Base-by-base conservation (phyloP, 192 early-diverging fungal genomes). In the Dissophora ornata region DNA sequence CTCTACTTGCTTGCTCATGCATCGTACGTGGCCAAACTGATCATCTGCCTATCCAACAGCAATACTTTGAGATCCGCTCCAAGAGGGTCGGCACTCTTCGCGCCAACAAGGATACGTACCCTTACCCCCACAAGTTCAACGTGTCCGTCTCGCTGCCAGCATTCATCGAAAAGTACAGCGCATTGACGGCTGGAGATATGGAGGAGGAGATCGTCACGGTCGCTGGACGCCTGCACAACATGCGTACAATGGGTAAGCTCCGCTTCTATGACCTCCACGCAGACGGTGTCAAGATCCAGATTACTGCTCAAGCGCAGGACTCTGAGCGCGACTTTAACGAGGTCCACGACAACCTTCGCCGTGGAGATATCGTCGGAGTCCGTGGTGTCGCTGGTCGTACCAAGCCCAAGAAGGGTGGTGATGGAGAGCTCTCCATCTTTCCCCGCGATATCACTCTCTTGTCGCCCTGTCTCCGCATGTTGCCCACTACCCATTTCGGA, bases 41-140 rank as follows among this genome's bases (percentile, higher is more conserved):
- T n/a, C n/a, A n/a, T n/a, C 41, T 66, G 2, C 16, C 46, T 42
- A 12, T 15, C 19, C 16, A 30, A 52, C 79, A 88, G 87, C 91
- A 94, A 89, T 94, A 98, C 91, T 99, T 99, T 88, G 97, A 99
- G 85, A 91, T 97, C 81, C 91, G 97, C 66, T 92, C 88, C 67
- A 92, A 91, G 84, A 86, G 85, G 18, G 86, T 99, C 60, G 85
- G 86, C 58, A 87, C 91, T 86, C 84, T 97, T 65, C 92, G 96
- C 64, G 88, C 88, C 73, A 87, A 87, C 57, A 81, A 92, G 63
- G 85, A 90, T 38, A 94, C 96, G 66, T 91, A 93, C 71, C 96
- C 97, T 50, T 99, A 99, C 79, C 97, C 97, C 52, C 92, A 99
- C 91, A 99, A 99, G 89, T 99, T 97, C 91, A 81, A 96, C 46